A percentile compares a stretch with the other conserved stretches of the same genome.
These are phyloP conservation scores for Hymenotorrendiella dingleyae DNA, from an alignment of 2,329 filamentous ascomycete genomes.

Conservation along the genomic window DNA sequence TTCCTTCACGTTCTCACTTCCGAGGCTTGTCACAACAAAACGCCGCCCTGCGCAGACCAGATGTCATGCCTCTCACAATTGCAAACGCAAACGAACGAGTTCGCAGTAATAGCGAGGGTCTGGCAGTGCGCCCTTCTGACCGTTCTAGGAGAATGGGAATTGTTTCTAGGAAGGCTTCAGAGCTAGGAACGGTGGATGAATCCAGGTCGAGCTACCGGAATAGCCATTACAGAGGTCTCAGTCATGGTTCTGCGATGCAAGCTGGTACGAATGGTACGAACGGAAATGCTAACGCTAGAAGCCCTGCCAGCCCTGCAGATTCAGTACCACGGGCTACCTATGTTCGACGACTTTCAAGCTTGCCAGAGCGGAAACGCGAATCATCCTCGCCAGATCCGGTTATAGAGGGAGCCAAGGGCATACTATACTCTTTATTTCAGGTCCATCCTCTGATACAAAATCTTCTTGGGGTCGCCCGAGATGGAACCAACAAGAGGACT, in stretches of 20 bases:
- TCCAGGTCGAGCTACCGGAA: slow-evolving; percentile 56
- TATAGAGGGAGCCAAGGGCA: slow-evolving; percentile 59
- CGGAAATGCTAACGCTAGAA: slow-evolving; percentile 30
- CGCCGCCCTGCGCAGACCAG: slow-evolving; percentile 57
- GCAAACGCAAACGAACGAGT: slow-evolving; percentile 63
- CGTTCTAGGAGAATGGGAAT: slow-evolving; percentile 60
- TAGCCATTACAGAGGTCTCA: slow-evolving; percentile 61
- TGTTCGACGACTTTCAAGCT: slow-evolving; percentile 55
- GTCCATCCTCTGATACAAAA: slow-evolving; percentile 64
- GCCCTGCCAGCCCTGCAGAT: slow-evolving; percentile 56
- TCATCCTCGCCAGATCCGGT: slow-evolving; percentile 56
- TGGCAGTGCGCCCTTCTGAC: slow-evolving; percentile 42
- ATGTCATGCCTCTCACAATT: slow-evolving; percentile 64
- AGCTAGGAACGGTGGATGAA: slow-evolving; percentile 58
- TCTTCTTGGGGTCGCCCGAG: slow-evolving; percentile 55
- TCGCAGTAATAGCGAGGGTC: slow-evolving; percentile 60
- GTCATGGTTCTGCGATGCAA: slow-evolving; percentile 64
- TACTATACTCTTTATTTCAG: slow-evolving; percentile 62
- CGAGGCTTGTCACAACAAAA: slow-evolving; percentile 67
- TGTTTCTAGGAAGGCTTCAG: slow-evolving; percentile 52
- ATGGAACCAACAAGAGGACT: slow-evolving; percentile 54
- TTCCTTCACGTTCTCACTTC: slow-evolving; percentile 76
- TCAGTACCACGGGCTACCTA: slow-evolving; percentile 53
- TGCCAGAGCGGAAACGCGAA: slow-evolving; percentile 56
- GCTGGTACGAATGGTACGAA: slow-evolving; percentile 29